Base-by-base conservation (phyloP, 768 basidiomycete species). In the Lactifluus pinguis region DNA sequence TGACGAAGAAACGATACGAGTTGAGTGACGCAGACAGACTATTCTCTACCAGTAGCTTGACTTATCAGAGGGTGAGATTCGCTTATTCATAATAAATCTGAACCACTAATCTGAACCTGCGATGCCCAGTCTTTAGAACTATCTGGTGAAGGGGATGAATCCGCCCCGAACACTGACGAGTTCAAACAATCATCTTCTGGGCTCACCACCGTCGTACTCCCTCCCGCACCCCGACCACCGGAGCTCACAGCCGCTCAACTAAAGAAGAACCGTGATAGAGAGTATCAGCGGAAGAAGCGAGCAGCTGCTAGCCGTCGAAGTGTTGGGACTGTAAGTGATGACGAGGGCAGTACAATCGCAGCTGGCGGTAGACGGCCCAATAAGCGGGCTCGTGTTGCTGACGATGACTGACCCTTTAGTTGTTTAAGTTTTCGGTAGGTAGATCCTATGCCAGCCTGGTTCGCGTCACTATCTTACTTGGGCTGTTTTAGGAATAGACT, bases 31-130 rank as follows among this genome's bases (percentile, higher is more conserved):
- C 80, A 13, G 91, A 93, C 68, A 79, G 91, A 50, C 75, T 92
- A 63, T 93, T 93, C 72, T 90, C 90, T 2, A 86, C 79, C 60
- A 92, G 89, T 73, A 92, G 89, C 66, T 68, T 81, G 34, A 90
- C 90, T 2, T 83, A 81, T 72, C 81, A 82, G 69, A 91, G 87
- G 80, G 90, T 86, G 67, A 50, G 67, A 30, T 9, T n/a, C 48
- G 30, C 39, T 32, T 59, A 10, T 49, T 29, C 39, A 29, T 60
- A 7, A 30, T 57, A 8, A 48, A 39, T 29, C 19, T 4, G 44
- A 41, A 34, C 47, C 36, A 34, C 30, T 55, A 41, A 59, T 54
- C 51, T 55, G 60, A 34, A 60, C 50, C 61, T 54, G 45, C 42
- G n/a, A n/a, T 50, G 10, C 47, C 5, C 64, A 92, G 89, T 89